Conservation (phyloP, 106 monocot genomes). For the Narthecium ossifragum region DNA sequence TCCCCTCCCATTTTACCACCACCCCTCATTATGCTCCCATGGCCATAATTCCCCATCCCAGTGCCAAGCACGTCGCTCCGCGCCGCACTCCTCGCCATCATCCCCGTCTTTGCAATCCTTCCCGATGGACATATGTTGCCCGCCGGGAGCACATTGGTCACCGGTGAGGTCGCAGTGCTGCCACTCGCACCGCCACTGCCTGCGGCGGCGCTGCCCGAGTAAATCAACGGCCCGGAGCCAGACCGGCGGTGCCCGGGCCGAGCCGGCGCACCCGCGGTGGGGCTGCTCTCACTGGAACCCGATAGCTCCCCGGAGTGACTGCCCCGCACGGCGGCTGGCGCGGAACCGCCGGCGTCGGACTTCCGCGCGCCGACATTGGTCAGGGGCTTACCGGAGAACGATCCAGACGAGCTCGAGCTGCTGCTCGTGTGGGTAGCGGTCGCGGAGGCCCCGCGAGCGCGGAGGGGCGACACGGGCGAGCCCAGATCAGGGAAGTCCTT, state of each 20-base stretch:
- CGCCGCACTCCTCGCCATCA: slow-evolving; percentile 19
- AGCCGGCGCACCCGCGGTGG: slow-evolving; percentile 6
- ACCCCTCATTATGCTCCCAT: slow-evolving; percentile 75
- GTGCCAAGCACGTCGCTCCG: slow-evolving; percentile 66
- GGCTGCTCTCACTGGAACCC: slow-evolving; percentile 31
- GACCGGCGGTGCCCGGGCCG: slow-evolving; percentile 45
- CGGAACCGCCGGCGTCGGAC: slow-evolving; percentile 10
- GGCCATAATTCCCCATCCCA: slow-evolving; percentile 73
- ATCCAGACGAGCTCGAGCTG: slow-evolving; percentile 46
- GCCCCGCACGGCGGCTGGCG: slow-evolving; percentile 11
- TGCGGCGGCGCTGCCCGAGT: slow-evolving; percentile 26
- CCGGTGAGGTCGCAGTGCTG: slow-evolving; percentile 42
- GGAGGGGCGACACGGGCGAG: slow-evolving; percentile 59
- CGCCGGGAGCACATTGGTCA: slow-evolving; percentile 53
- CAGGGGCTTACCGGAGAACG: slow-evolving; percentile 22
- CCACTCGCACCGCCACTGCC: slow-evolving; percentile 10
- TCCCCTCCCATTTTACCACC: slow-evolving; percentile 5
- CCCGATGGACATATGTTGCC: slow-evolving; percentile 88
- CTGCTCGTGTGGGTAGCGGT: slow-evolving; percentile 21
- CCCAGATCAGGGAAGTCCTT: slow-evolving; percentile 37
- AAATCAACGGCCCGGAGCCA: slow-evolving; percentile 54
- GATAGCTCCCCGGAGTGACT: slow-evolving; percentile 70
- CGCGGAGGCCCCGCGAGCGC: neutral
- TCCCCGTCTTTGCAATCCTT: slow-evolving; percentile 37
- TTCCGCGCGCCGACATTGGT: slow-evolving; percentile 8